phyloP scores from a whole-genome alignment of 257 asterid genomes.

The Solanum chaucha region DNA sequence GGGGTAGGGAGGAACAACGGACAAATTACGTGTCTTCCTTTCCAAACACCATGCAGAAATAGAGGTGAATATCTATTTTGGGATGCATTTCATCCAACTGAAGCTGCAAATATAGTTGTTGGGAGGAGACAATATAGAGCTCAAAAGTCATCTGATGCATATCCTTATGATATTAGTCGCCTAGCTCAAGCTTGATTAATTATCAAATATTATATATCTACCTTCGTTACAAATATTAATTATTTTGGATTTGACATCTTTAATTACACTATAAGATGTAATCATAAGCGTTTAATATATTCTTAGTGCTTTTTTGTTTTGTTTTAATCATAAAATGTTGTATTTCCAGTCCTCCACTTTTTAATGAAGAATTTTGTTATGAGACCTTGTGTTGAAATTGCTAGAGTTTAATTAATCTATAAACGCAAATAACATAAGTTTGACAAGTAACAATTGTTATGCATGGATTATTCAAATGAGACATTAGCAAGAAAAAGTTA shows the following conservation, averaged over 20 bases:
- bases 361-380: background rate
- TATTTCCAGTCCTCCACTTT: background rate
- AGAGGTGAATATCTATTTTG: constrained; percentile 10
- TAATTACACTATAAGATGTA: background rate
- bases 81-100: constrained; percentile 23
- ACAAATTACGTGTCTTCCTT: constrained; percentile 19
- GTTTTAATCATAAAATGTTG: background rate
- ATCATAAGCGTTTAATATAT: background rate
- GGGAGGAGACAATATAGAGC: constrained; percentile 17
- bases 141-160: constrained; percentile 14
- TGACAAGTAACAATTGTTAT: background rate
- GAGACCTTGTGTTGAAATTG: background rate
- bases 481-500: background rate
- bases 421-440: background rate
- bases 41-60: constrained; percentile 12
- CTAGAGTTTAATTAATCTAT: background rate
- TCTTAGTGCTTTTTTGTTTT: background rate
- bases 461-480: background rate
- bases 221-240: background rate
- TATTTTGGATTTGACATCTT: background rate
- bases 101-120: constrained; percentile 12
- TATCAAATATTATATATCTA: background rate
- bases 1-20: constrained; percentile 25
- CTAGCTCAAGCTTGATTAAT: constrained; percentile 4
- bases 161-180: constrained; percentile 13